phyloP scores from a whole-genome alignment of 2,329 filamentous ascomycete species.

The Claviceps spartinae region DNA sequence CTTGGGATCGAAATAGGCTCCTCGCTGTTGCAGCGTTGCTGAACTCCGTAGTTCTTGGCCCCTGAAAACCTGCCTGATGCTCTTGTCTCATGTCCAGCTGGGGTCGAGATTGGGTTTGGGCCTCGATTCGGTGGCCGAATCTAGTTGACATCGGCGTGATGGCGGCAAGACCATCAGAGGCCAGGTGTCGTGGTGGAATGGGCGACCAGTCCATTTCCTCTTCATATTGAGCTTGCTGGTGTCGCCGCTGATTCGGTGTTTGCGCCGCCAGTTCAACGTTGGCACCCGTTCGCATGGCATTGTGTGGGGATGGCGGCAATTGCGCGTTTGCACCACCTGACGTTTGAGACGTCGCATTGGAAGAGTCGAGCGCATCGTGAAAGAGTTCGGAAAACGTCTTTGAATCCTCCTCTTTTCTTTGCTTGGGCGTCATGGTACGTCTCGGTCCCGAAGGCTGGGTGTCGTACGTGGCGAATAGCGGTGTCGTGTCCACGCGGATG shows the following conservation, averaged over 20 bases:
- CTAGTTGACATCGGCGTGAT: constrained; percentile 23
- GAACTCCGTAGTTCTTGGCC: too few species aligned
- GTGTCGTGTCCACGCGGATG: constrained; percentile 43
- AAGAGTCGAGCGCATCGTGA: constrained; percentile 20
- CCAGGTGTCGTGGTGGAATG: constrained; percentile 40
- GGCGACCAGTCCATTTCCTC: constrained; percentile 67
- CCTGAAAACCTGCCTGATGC: too few species aligned
- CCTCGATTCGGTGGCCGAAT: constrained; percentile 25
- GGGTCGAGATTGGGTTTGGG: constrained; percentile 28
- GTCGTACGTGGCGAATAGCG: constrained; percentile 29
- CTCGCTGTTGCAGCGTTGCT: constrained; percentile 15
- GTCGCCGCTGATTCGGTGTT: constrained; percentile 4
- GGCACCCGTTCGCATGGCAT: neutral
- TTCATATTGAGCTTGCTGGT: constrained; percentile 22
- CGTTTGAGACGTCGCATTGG: constrained; percentile 7
- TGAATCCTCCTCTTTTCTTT: constrained; percentile 17
- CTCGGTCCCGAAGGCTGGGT: constrained; percentile 13
- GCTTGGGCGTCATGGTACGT: constrained; percentile 12
- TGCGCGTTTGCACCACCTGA: constrained; percentile 4
- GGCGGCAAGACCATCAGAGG: constrained; percentile 31
- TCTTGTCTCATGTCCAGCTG: neutral
- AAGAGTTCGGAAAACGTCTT: constrained; percentile 30
- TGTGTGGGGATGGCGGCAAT: neutral
- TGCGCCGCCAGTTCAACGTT: constrained; percentile 9
- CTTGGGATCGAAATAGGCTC: constrained; percentile 53